Percentiles rank a stretch among this genome's conserved stretches.
phyloP scores from a whole-genome alignment of 108 stramenopile genomes.

The Epipyxis sp. region DNA sequence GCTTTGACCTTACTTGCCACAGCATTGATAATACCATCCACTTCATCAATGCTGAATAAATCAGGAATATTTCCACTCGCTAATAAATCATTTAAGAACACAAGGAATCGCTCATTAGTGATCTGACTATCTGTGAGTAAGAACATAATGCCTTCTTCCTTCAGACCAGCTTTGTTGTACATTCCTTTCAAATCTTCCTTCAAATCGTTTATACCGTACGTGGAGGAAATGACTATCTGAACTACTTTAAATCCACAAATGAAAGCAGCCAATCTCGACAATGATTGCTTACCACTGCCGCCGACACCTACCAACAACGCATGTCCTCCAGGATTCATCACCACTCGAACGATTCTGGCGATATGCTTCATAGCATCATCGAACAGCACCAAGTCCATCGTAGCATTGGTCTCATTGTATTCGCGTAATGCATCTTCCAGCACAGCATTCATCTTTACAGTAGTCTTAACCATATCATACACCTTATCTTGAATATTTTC shows the following conservation, averaged over 20 bases:
- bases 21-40: slow-evolving; percentile 63
- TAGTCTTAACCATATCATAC: slow-evolving; percentile 58
- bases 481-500: slow-evolving; percentile 54
- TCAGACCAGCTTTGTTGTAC: slow-evolving; percentile 70
- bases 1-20: slow-evolving; percentile 64
- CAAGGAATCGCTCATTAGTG: slow-evolving; percentile 71
- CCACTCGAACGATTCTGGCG: slow-evolving; percentile 62
- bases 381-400: slow-evolving; percentile 68
- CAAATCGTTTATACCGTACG: slow-evolving; percentile 67
- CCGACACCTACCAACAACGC: slow-evolving; percentile 70
- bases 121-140: slow-evolving; percentile 71
- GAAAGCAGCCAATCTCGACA: slow-evolving; percentile 65
- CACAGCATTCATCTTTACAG: slow-evolving; percentile 38
- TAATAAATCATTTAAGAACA: slow-evolving; percentile 69
- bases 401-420: slow-evolving; percentile 66
- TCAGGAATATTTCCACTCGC: slow-evolving; percentile 70
- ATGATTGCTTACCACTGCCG: slow-evolving; percentile 64
- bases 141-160: slow-evolving; percentile 72
- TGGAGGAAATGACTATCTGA: slow-evolving; percentile 67
- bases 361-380: slow-evolving; percentile 70
- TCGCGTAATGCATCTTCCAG: slow-evolving; percentile 60
- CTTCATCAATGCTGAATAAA: slow-evolving; percentile 68
- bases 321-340: slow-evolving; percentile 64
- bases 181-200: slow-evolving; percentile 74
- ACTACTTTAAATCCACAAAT: slow-evolving; percentile 61